phyloP scores from a whole-genome alignment of 2,329 filamentous ascomycete species.

The Canariomyces notabilis region DNA sequence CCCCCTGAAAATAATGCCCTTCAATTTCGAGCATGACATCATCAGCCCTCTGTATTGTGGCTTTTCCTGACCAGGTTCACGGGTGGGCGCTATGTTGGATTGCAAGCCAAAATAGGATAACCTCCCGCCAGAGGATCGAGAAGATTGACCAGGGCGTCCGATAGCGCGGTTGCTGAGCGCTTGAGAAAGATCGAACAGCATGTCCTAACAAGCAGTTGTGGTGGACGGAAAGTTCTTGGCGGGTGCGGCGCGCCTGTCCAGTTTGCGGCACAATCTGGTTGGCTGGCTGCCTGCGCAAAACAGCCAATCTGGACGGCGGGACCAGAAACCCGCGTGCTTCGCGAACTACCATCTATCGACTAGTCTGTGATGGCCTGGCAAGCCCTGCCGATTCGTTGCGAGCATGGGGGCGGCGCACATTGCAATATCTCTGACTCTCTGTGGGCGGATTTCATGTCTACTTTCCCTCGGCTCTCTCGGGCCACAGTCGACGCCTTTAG shows the following conservation, averaged over 20 bases:
- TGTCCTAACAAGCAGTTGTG: not conserved
- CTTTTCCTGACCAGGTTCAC: no score
- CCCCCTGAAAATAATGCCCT: no score
- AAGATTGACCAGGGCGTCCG: no score
- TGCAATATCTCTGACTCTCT: not conserved
- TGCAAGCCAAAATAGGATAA: no score
- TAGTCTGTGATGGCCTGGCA: not conserved
- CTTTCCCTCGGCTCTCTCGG: not conserved
- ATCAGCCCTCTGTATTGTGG: no score
- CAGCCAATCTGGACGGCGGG: conserved; percentile 6
- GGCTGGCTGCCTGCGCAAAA: not conserved
- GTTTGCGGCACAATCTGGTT: conserved; percentile 4
- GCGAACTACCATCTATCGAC: not conserved
- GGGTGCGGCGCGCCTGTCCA: not conserved
- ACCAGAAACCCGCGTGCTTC: not conserved
- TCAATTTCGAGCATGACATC: no score
- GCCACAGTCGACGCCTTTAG: no score
- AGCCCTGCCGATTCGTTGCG: not conserved
- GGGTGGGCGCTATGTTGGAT: no score
- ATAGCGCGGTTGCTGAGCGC: not conserved
- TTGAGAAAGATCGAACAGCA: not conserved
- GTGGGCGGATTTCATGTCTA: no score
- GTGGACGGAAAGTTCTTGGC: conserved; percentile 2
- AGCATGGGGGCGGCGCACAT: not conserved
- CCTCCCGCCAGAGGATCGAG: no score